Evolutionary conservation across 2,329 filamentous ascomycete genomes (phyloP), one percentile per base, ranked within the genome.

Genomic region (Monosporascus sp.): DNA sequence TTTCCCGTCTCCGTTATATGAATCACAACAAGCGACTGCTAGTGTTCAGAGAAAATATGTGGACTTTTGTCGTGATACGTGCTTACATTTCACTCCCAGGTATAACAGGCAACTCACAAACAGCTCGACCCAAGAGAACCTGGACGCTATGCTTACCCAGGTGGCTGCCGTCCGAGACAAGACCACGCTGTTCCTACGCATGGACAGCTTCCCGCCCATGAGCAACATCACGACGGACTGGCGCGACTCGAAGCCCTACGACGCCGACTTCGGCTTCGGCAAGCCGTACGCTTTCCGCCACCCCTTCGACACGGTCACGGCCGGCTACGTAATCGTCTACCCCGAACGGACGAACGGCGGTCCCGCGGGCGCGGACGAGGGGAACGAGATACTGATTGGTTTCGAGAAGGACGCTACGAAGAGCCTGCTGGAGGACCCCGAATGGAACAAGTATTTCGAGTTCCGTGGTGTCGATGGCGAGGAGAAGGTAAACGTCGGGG

Each of bases 391-490:
- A 50, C 50, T 51, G 35, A 53, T 63, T 17, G 46, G 50, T 7
- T 57, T 57, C 24, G 61, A 63, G 50, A 54, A 55, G 50, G 45
- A 56, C 22, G 46, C 60, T 20, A 49, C 52, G 20, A 25, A 48
- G 9, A 24, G 39, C n/a, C 47, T 63, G 2, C 47, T 52, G 8
- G 54, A 54, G 9, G 61, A 63, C 39, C 57, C 58, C 7, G 58
- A 59, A 37, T 61, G 58, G 49, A 57, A 45, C 7, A 47, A 53
- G 25, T 63, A 56, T 22, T 63, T 63, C 39, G 60, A 63, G 22
- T 58, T 57, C 25, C 51, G 61, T 31, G 59, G 59, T 8, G 53
- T 54, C n/a, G 58, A 60, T 38, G 39, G n/a, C 39, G 39, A 22
- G 39, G 39, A 41, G 39, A 44, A 44, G 41, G 11, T 5, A 14